These are phyloP conservation scores for Chondrostereum purpureum DNA, from an alignment of 1,284 basidiomycete species.

Conservation along the genomic window DNA sequence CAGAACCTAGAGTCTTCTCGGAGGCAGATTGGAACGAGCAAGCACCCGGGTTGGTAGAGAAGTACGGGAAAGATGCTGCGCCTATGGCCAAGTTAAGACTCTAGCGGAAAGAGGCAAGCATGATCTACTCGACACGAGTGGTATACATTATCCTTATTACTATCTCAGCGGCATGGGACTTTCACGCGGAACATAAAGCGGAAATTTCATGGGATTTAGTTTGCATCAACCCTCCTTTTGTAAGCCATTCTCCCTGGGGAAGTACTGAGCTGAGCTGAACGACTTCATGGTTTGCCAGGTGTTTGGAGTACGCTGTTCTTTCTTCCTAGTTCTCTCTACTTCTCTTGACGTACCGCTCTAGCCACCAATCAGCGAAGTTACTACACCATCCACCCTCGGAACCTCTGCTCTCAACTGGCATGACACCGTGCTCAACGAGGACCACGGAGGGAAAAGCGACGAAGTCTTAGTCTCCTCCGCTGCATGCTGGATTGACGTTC, in stretches of 20 bases:
- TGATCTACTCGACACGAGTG: no score
- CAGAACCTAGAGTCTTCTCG: conserved; percentile 6
- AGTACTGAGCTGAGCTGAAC: background rate
- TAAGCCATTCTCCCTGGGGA: conserved; percentile 16
- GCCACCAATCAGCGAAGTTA: conserved; percentile 26
- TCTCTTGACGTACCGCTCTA: conserved; percentile 10
- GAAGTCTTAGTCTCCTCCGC: conserved; percentile 10
- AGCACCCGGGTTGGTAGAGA: conserved; percentile 28
- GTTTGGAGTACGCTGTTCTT: conserved; percentile 23
- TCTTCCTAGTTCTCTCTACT: background rate
- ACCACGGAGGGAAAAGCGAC: conserved; percentile 11
- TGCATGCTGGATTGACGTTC: conserved; percentile 46
- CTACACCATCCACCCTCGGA: conserved; percentile 18
- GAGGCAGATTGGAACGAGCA: conserved; percentile 40
- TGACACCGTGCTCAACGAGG: conserved; percentile 15
- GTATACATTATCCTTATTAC: background rate
- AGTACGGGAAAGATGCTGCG: conserved; percentile 29
- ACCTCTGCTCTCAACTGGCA: conserved; percentile 21
- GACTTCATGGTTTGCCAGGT: conserved; percentile 18
- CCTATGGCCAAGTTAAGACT: conserved; percentile 30
- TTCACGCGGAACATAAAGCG: conserved; percentile 30
- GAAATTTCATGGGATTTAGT: conserved; percentile 35
- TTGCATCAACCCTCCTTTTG: conserved; percentile 36
- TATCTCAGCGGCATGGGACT: conserved; percentile 37
- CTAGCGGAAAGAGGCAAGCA: conserved; percentile 22